These are phyloP conservation scores for Scorias spongiosa DNA, from an alignment of 2,329 filamentous ascomycete genomes.

Conservation along the genomic window DNA sequence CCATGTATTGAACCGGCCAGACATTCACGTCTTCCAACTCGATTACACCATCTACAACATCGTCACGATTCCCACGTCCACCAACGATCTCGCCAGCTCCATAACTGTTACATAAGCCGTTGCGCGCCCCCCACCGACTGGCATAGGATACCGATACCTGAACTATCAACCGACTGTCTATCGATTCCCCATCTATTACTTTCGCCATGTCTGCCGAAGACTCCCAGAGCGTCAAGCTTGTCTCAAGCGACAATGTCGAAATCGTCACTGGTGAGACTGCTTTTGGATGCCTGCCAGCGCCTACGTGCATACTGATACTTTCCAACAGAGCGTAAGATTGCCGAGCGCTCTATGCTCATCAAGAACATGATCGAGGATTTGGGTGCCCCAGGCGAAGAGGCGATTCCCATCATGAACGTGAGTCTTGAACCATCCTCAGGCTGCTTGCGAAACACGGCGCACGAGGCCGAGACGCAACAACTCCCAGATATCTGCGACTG, in stretches of 20 bases:
- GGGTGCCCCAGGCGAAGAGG: constrained; percentile 46
- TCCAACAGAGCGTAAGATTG: constrained; percentile 54
- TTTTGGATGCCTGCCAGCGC: neutral
- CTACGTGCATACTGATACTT: neutral
- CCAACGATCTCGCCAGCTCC: too few species aligned
- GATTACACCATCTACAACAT: too few species aligned
- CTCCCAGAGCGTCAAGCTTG: constrained; percentile 26
- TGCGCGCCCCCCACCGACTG: too few species aligned
- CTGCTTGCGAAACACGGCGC: neutral
- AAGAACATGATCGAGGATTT: constrained; percentile 98
- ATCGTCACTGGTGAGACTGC: constrained; percentile 24
- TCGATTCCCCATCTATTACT: neutral
- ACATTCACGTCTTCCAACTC: too few species aligned
- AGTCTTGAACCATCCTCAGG: constrained; percentile 7
- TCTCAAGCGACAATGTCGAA: constrained; percentile 31
- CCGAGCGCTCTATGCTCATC: constrained; percentile 84
- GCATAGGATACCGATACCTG: too few species aligned
- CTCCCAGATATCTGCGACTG: neutral
- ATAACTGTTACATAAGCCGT: too few species aligned
- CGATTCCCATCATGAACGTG: constrained; percentile 75
- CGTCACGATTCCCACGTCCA: too few species aligned
- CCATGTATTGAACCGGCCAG: too few species aligned
- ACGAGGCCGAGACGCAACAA: constrained; percentile 13
- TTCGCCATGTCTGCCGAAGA: constrained; percentile 19
- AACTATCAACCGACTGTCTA: too few species aligned